Base-by-base conservation (phyloP, 495 filamentous ascomycete genomes). In the Xylaria venustula region DNA sequence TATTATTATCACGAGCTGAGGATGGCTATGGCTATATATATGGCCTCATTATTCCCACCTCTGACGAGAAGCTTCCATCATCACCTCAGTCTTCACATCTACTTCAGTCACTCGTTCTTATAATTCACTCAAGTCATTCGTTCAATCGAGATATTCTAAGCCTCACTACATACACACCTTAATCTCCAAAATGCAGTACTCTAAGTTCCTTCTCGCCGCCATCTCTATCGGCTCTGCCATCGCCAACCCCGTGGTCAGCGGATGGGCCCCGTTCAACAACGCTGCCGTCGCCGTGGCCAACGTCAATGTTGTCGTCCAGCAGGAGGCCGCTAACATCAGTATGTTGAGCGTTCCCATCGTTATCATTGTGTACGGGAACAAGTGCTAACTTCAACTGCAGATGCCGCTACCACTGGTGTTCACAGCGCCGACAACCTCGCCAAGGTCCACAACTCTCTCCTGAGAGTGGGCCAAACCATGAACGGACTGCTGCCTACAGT, bases 201-300 rank as follows among this genome's bases (percentile, higher is more conserved):
- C 66, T 32, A 69, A 42, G 50, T 64, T 71, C 62, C 54, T 60
- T 30, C 32, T 67, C 20, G 62, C 64, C 46, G 69, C 69, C 41
- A 54, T 71, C 50, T 67, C 69, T 15, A 23, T 67, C 34, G 69
- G 69, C 64, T 71, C 69, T 67, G 69, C 69, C 54, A 26, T 71
- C 36, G 69, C 69, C 19, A 54, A 48, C 34, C 56, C 64, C 1
- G 36, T 59, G 26, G 61, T 53, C 49, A 50, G 58, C 22, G n/a
- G n/a, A n/a, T 40, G 65, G 5, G 44, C 55, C 19, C 23, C 57
- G 50, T 60, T 71, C 53, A 19, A 34, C 42, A 44, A 37, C 6
- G 61, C 49, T 36, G 30, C 32, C 25, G 28, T 44, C 28, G 64
- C 59, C 20, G 54, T 65, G 50, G 30, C 4, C 54, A 42, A 45